Percentiles rank a stretch among this genome's conserved stretches.
These are phyloP conservation scores for Metschnikowia gruessii DNA, from an alignment of 805 yeast species.

Conservation along the genomic window DNA sequence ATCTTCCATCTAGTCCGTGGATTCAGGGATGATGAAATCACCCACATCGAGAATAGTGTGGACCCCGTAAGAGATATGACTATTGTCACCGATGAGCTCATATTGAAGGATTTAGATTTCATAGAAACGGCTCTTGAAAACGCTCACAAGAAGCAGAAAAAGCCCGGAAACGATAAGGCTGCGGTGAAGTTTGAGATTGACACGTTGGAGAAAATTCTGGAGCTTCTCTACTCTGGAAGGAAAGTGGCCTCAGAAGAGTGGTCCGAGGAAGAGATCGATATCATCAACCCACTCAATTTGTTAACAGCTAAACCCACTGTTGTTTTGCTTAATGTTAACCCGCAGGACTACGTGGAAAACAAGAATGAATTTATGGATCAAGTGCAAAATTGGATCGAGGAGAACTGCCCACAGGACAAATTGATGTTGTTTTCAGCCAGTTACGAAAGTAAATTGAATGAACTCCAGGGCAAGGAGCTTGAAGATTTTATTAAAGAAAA, in stretches of 20 bases:
- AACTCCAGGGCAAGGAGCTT: slow-evolving; percentile 9
- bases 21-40: slow-evolving; percentile 33
- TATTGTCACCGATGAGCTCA: slow-evolving; percentile 54
- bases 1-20: slow-evolving; percentile 97
- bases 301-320: slow-evolving; percentile 89
- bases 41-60: slow-evolving; percentile 21
- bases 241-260: slow-evolving; percentile 60
- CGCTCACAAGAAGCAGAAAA: slow-evolving; percentile 27
- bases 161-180: slow-evolving; percentile 28
- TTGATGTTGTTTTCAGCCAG: slow-evolving; percentile 44
- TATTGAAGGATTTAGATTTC: slow-evolving; percentile 58
- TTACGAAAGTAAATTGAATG: slow-evolving; percentile 39
- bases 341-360: slow-evolving; percentile 58
- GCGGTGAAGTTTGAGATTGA: slow-evolving; percentile 27
- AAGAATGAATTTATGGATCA: slow-evolving; percentile 48
- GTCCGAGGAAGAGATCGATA: slow-evolving; percentile 59
- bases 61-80: slow-evolving; percentile 22
- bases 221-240: slow-evolving; percentile 45
- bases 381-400: slow-evolving; percentile 64
- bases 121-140: slow-evolving; percentile 49
- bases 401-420: slow-evolving; percentile 58
- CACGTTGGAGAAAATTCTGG: slow-evolving; percentile 33
- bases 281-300: slow-evolving; percentile 68
- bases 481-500: slow-evolving; percentile 29
- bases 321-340: slow-evolving; percentile 69